A percentile compares a stretch with the other conserved stretches of the same genome.
Conservation (phyloP, 2,329 filamentous ascomycete species). For the Penicillium olsonii region DNA sequence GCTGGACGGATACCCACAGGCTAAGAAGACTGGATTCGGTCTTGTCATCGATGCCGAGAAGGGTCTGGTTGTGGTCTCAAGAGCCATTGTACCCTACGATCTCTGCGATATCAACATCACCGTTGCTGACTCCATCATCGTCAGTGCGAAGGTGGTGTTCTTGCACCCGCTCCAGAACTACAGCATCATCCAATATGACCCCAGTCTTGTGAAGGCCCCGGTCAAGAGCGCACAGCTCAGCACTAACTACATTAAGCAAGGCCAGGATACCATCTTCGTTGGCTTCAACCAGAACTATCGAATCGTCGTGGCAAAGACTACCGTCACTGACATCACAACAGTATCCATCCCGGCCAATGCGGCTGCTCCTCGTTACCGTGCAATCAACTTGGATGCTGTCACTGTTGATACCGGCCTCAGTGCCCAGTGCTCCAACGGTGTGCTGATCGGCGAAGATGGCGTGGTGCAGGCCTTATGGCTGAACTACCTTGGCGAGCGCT, state of each 20-base stretch:
- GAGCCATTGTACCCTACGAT: conserved; percentile 93
- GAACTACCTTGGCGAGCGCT: conserved; percentile 91
- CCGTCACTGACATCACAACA: conserved; percentile 94
- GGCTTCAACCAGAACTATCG: conserved; percentile 97
- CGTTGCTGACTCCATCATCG: conserved; percentile 93
- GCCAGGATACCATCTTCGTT: conserved; percentile 91
- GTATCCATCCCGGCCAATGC: conserved; percentile 95
- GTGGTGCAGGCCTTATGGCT: conserved; percentile 95
- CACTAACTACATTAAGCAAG: conserved; percentile 81
- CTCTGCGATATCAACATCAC: conserved; percentile 95
- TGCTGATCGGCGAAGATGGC: conserved; percentile 84
- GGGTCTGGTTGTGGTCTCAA: conserved; percentile 88
- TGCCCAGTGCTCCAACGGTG: conserved; percentile 89
- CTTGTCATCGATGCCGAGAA: conserved; percentile 97
- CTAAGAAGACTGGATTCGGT: conserved; percentile 91
- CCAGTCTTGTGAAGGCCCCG: conserved; percentile 86
- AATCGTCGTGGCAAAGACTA: conserved; percentile 90
- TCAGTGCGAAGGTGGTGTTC: conserved; percentile 92
- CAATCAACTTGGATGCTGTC: conserved; percentile 94
- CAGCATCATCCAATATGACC: conserved; percentile 91
- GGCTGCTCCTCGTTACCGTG: conserved; percentile 86
- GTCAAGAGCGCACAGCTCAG: conserved; percentile 87
- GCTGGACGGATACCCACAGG: conserved; percentile 95
- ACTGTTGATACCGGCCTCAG: conserved; percentile 93
- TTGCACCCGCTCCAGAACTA: conserved; percentile 97